These are phyloP conservation scores for Aphanomyces euteiches DNA, from an alignment of 352 stramenopile genomes.

Conservation along the genomic window DNA sequence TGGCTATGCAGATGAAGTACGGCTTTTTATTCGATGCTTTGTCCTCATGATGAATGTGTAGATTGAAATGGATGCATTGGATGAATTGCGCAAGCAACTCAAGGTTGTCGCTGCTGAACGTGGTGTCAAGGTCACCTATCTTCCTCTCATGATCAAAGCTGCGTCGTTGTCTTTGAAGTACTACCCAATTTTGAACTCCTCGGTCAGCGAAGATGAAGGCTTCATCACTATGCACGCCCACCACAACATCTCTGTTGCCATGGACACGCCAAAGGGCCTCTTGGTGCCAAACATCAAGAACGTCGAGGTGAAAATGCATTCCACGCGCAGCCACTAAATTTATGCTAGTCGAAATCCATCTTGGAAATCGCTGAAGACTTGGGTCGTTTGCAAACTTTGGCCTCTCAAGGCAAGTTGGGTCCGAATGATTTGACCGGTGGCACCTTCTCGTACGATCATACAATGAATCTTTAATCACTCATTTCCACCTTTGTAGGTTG, in stretches of 20 bases:
- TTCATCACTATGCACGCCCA: constrained; percentile 84
- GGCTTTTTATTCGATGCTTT: constrained; percentile 6
- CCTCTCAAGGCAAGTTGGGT: constrained; percentile 69
- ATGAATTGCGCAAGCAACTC: constrained; percentile 79
- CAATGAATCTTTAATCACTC: background rate
- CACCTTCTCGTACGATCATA: constrained; percentile 80
- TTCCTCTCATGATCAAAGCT: constrained; percentile 97
- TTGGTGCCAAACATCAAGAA: constrained; percentile 96
- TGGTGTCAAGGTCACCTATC: constrained; percentile 91
- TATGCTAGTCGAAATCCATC: constrained; percentile 63
- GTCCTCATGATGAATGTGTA: constrained; percentile 29
- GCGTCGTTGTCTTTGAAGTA: constrained; percentile 90
- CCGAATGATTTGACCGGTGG: constrained; percentile 86
- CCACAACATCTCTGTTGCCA: constrained; percentile 98
- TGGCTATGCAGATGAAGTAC: constrained; percentile 94
- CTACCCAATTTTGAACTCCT: constrained; percentile 93
- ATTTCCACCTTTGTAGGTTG: constrained; percentile 42
- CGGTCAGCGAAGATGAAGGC: constrained; percentile 78
- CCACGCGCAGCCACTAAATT: background rate
- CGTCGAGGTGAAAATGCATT: constrained; percentile 58
- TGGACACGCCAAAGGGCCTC: constrained; percentile 95
- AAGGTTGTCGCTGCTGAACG: constrained; percentile 77
- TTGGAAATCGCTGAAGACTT: constrained; percentile 83
- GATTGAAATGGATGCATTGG: constrained; percentile 90
- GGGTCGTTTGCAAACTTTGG: constrained; percentile 82